phyloP scores from a whole-genome alignment of 805 yeast species.

The Diddensiella santjacobensis region DNA sequence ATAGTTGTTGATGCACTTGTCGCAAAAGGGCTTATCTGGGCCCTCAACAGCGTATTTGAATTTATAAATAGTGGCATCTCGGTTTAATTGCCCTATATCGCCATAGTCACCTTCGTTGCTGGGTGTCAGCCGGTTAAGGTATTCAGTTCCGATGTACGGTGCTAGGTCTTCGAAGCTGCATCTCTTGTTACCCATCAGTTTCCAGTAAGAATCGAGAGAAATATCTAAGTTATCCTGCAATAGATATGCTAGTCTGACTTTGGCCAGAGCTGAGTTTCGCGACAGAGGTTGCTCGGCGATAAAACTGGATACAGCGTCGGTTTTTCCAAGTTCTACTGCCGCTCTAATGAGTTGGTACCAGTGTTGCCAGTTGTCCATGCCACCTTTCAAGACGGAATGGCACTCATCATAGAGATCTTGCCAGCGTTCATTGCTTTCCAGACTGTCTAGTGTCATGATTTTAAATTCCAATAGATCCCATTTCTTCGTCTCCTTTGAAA shows the following conservation, averaged over 20 bases:
- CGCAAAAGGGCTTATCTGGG: constrained; percentile 20
- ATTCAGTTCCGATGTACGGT: not conserved
- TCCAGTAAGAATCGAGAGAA: constrained; percentile 41
- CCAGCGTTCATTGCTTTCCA: constrained; percentile 44
- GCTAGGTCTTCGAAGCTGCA: constrained; percentile 64
- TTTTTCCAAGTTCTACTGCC: constrained; percentile 35
- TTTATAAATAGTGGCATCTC: constrained; percentile 45
- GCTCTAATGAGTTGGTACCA: constrained; percentile 59
- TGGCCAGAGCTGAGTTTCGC: constrained; percentile 56
- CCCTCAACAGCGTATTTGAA: constrained; percentile 36
- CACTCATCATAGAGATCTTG: constrained; percentile 41
- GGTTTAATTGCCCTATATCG: constrained; percentile 22
- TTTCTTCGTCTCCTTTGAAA: constrained; percentile 16
- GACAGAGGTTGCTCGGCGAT: constrained; percentile 36
- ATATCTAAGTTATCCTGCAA: not conserved
- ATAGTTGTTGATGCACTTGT: constrained; percentile 40
- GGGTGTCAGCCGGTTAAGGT: constrained; percentile 22
- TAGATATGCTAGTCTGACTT: constrained; percentile 42
- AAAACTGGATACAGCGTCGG: constrained; percentile 34
- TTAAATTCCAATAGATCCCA: constrained; percentile 60
- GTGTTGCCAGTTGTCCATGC: constrained; percentile 71
- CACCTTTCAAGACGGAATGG: constrained; percentile 40
- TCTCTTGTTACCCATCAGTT: constrained; percentile 48
- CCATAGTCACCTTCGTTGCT: constrained; percentile 7
- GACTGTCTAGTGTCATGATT: constrained; percentile 37